Evolutionary conservation across 768 basidiomycete genomes (phyloP).

Genomic region (Peribolospora baueri): DNA sequence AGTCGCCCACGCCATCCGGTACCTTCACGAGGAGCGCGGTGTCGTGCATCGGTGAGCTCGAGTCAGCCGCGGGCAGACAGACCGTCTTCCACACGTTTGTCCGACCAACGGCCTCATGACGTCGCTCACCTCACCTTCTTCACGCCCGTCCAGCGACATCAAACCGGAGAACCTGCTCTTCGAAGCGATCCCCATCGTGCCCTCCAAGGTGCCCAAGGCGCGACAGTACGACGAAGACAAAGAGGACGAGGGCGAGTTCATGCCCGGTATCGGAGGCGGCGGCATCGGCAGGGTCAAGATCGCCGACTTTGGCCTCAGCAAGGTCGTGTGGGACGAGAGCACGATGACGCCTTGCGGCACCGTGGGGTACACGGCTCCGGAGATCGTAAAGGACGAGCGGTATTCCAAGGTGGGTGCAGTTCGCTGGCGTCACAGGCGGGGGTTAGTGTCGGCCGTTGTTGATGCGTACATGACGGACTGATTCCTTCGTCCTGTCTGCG

Average conservation of each 20-base stretch:
- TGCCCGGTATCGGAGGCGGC: slow-evolving; percentile 74
- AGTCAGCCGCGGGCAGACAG: too few relatives aligned
- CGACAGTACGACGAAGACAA: slow-evolving; percentile 95
- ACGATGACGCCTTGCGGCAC: slow-evolving; percentile 99
- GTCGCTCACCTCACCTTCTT: neutral
- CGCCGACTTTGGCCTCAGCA: slow-evolving; percentile 89
- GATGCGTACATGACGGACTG: slow-evolving; percentile 4
- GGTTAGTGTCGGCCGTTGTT: neutral
- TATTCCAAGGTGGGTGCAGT: slow-evolving; percentile 37
- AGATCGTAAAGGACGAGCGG: slow-evolving; percentile 96
- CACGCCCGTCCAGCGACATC: slow-evolving; percentile 38
- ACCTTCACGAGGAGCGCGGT: slow-evolving; percentile 90
- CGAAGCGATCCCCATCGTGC: slow-evolving; percentile 69
- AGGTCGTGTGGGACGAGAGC: slow-evolving; percentile 96
- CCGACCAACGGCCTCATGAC: neutral
- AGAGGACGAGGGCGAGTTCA: slow-evolving; percentile 92
- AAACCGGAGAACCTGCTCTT: slow-evolving; percentile 96
- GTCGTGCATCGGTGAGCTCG: slow-evolving; percentile 60
- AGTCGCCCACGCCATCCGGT: slow-evolving; percentile 65
- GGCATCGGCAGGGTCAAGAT: slow-evolving; percentile 97
- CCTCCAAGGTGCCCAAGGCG: slow-evolving; percentile 44
- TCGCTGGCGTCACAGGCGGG: neutral
- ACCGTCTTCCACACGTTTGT: neutral
- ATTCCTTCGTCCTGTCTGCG: slow-evolving; percentile 4
- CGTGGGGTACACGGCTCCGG: slow-evolving; percentile 95